These are phyloP conservation scores for Crithidia fasciculata DNA, from an alignment of 208 protist species.

Conservation along the genomic window DNA sequence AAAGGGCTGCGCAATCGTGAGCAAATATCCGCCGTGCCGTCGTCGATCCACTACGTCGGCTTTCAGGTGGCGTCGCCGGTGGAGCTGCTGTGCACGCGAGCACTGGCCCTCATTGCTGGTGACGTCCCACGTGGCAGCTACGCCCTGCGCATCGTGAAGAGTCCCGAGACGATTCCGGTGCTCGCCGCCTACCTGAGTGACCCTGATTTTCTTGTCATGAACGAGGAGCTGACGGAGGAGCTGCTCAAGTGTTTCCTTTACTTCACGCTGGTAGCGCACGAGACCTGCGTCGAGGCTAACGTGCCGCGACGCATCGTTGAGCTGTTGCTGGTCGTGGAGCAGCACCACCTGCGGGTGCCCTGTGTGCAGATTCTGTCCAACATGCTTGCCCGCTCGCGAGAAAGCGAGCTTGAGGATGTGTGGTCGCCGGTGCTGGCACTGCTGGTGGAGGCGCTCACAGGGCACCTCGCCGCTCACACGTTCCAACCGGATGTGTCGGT, in stretches of 20 bases:
- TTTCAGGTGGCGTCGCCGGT: constrained; percentile 32
- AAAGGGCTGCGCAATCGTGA: background rate
- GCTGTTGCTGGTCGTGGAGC: constrained; percentile 49
- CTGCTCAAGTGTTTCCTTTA: constrained; percentile 70
- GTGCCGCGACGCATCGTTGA: constrained; percentile 31
- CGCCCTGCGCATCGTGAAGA: constrained; percentile 33
- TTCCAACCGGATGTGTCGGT: background rate
- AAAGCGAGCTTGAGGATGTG: constrained; percentile 26
- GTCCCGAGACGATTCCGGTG: constrained; percentile 28
- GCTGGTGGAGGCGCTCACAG: constrained; percentile 23
- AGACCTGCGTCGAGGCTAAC: constrained; percentile 31
- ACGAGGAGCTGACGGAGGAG: constrained; percentile 66
- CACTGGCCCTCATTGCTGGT: constrained; percentile 63
- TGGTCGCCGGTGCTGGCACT: constrained; percentile 31
- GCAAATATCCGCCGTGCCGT: background rate
- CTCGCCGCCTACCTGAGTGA: constrained; percentile 37
- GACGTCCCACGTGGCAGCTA: constrained; percentile 56
- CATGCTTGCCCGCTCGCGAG: constrained; percentile 33
- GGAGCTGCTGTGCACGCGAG: constrained; percentile 41
- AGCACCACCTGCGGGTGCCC: constrained; percentile 52
- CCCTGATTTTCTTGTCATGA: constrained; percentile 34
- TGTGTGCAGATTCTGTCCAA: constrained; percentile 53
- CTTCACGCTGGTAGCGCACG: constrained; percentile 40
- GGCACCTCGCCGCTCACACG: constrained; percentile 8
- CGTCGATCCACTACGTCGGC: constrained; percentile 4